Evolutionary conservation across 352 stramenopile genomes (phyloP), one percentile per base, ranked within the genome.

Genomic region (Globisporangium nunn): DNA sequence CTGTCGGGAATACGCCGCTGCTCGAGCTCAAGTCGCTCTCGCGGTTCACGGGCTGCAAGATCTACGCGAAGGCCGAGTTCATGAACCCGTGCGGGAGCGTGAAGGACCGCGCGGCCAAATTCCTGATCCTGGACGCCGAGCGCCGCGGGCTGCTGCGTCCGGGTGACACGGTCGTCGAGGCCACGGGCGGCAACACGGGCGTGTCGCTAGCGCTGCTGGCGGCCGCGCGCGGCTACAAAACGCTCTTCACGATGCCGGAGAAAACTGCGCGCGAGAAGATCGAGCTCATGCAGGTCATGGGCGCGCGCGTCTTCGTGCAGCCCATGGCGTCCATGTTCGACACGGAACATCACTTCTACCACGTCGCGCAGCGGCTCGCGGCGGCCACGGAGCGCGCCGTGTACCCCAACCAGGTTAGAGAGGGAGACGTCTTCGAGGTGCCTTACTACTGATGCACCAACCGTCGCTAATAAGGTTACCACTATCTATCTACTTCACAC

Each of bases 61-160:
- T 93, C 57, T 80, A 87, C 33, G 83, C 70, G 56, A 93, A 93
- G 62, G 81, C 81, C 18, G 83, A 93, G 71, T 91, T 78, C 56
- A 70, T 86, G 63, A 98, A 98, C 64, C 95, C 95, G 18, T 91
- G 90, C 59, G 94, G 93, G 11, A 95, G 77, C 29, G 88, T 98
- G 61, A 98, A 98, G 72, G 94, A 98, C 71, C 91, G 94, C 33
- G 93, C 96, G 11, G 91, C 89, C 45, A 87, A 96, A 48, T 88
- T 73, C n/a, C 84, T 98, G 72, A 97, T 98, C 64, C 65, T 81
- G n/a, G 76, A 97, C 55, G 93, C 91, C 3, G 93, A 98, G 74
- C 64, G 81, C 44, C 74, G 73, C 6, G 94, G 93, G 1, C 54
- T 92, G 50, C 83, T 98, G 45, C 71, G 77, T 37, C 76, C 74